phyloP scores from a whole-genome alignment of 2,329 filamentous ascomycete genomes.

The Sarocladium strictum region DNA sequence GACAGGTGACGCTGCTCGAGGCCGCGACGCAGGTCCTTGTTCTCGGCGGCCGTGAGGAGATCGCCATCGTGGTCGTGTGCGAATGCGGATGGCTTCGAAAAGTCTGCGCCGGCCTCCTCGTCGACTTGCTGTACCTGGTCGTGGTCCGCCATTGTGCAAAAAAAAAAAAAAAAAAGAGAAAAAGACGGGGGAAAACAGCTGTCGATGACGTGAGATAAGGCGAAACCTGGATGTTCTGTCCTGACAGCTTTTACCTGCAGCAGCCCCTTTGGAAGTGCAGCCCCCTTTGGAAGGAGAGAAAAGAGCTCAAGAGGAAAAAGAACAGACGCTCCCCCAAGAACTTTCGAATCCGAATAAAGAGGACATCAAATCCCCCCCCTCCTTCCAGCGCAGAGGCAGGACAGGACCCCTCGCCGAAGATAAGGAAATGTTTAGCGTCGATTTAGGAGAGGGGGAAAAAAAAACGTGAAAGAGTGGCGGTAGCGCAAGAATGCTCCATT shows the following conservation, averaged over 20 bases:
- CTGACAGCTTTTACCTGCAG: too few species aligned
- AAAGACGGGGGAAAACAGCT: neutral
- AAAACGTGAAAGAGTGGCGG: neutral
- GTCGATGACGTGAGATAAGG: neutral
- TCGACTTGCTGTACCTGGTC: neutral
- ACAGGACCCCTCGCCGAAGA: neutral
- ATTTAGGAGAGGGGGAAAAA: neutral
- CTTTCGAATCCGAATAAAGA: too few species aligned
- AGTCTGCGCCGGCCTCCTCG: neutral
- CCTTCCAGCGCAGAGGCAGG: neutral
- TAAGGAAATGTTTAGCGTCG: neutral
- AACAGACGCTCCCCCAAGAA: too few species aligned
- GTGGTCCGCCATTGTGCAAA: neutral
- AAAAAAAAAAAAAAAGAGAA: too few species aligned
- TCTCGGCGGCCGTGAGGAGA: constrained; percentile 42
- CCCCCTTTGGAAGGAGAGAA: too few species aligned
- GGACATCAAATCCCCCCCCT: too few species aligned
- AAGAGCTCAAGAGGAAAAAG: too few species aligned
- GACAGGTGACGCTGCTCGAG: constrained; percentile 34
- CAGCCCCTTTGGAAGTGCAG: too few species aligned
- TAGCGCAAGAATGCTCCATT: neutral
- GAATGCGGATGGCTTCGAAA: neutral
- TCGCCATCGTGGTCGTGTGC: constrained; percentile 27
- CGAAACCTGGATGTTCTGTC: too few species aligned
- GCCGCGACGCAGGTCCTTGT: constrained; percentile 26